Conservation (phyloP, 129 eudicot genomes). For the Pittosporum tobira region DNA sequence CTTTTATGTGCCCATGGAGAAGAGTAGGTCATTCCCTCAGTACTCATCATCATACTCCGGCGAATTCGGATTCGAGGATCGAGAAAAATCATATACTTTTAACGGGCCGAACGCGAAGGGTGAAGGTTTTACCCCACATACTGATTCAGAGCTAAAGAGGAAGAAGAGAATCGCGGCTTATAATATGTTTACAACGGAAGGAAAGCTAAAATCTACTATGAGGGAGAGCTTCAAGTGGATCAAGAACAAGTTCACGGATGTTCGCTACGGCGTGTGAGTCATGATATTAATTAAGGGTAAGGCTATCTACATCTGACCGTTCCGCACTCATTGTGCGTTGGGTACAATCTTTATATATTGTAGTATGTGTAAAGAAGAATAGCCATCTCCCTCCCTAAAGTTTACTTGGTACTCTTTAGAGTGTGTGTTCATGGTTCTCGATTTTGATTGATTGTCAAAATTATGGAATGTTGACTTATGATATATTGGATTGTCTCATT, state of each 20-base stretch:
- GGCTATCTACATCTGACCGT: too few species aligned
- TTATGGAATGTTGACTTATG: too few species aligned
- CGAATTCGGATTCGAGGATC: constrained; percentile 21
- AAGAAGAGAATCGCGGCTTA: constrained; percentile 76
- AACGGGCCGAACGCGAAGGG: constrained; percentile 42
- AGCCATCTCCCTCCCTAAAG: too few species aligned
- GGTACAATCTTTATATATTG: too few species aligned
- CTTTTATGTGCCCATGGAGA: constrained; percentile 37
- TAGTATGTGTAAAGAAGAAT: too few species aligned
- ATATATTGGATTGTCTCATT: too few species aligned
- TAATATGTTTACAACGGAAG: constrained; percentile 57
- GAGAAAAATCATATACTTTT: constrained; percentile 38
- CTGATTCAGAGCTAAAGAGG: constrained; percentile 58
- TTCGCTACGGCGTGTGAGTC: constrained; percentile 37
- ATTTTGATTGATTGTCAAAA: too few species aligned
- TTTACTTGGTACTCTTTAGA: neutral
- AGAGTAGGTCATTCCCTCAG: constrained; percentile 56
- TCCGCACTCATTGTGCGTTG: too few species aligned
- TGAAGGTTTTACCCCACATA: constrained; percentile 21
- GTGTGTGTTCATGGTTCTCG: neutral
- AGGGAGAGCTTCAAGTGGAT: constrained; percentile 72
- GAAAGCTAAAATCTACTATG: constrained; percentile 55
- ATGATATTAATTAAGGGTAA: too few species aligned
- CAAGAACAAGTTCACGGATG: constrained; percentile 53
- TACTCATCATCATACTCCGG: constrained; percentile 42